Percentiles rank a stretch among this genome's conserved stretches.
phyloP scores from a whole-genome alignment of 805 yeast species.

The Nakazawaea sp. region DNA sequence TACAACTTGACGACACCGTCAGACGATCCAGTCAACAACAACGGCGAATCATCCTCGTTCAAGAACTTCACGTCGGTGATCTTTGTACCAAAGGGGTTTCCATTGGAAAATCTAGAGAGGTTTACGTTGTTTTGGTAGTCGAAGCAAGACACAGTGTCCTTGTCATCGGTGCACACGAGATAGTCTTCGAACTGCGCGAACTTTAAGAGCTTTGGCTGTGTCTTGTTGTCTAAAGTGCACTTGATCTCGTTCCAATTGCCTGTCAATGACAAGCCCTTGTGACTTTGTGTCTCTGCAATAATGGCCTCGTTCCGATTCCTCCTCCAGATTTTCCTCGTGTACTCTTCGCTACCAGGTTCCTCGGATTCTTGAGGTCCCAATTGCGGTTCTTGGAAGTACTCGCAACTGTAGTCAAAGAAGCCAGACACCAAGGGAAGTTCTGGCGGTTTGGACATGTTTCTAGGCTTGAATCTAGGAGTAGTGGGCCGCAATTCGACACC shows the following conservation, averaged over 20 bases:
- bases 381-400: slow-evolving; percentile 95
- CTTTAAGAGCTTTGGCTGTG: slow-evolving; percentile 72
- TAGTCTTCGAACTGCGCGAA: slow-evolving; percentile 91
- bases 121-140: slow-evolving; percentile 69
- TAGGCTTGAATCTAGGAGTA: slow-evolving; percentile 43
- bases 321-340: slow-evolving; percentile 80
- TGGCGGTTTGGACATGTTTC: slow-evolving; percentile 23
- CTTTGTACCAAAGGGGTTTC: slow-evolving; percentile 81
- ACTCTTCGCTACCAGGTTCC: slow-evolving; percentile 87
- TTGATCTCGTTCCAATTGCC: slow-evolving; percentile 79
- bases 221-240: slow-evolving; percentile 56
- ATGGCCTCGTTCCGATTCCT: slow-evolving; percentile 82
- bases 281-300: slow-evolving; percentile 84
- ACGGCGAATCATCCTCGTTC: slow-evolving; percentile 88
- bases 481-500: slow-evolving; percentile 46
- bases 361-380: slow-evolving; percentile 79
- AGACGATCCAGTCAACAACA: slow-evolving; percentile 80
- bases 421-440: slow-evolving; percentile 51
- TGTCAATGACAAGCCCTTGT: slow-evolving; percentile 71
- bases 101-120: slow-evolving; percentile 68
- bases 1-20: slow-evolving; percentile 92
- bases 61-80: slow-evolving; percentile 81
- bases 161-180: slow-evolving; percentile 73
- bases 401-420: slow-evolving; percentile 72
- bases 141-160: slow-evolving; percentile 78